These are phyloP conservation scores for Hymenoscyphus fraxineus DNA, from an alignment of 2,329 filamentous ascomycete species.

Conservation along the genomic window DNA sequence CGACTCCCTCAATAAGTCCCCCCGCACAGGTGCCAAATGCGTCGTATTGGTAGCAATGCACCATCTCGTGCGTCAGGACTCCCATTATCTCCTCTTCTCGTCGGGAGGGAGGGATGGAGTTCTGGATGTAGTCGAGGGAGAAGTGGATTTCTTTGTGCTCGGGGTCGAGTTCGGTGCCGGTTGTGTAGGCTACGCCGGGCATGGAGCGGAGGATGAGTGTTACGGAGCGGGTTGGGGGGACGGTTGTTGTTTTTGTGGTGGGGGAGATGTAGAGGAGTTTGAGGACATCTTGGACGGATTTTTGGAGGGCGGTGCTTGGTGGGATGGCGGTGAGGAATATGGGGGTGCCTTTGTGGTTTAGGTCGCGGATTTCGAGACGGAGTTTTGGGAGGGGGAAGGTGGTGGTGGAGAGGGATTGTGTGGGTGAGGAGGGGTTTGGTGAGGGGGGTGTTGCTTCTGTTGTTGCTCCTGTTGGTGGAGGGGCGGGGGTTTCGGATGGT, in stretches of 20 bases:
- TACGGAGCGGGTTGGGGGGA: conserved; percentile 72
- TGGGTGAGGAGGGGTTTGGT: conserved; percentile 1
- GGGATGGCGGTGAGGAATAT: conserved; percentile 67
- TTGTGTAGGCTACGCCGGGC: conserved; percentile 86
- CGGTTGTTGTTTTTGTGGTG: conserved; percentile 37
- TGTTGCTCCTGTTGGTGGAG: not conserved
- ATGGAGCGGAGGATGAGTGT: conserved; percentile 78
- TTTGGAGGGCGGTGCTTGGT: conserved; percentile 56
- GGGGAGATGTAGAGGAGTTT: conserved; percentile 63
- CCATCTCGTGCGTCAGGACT: conserved; percentile 86
- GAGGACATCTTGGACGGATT: conserved; percentile 65
- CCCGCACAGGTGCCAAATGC: conserved; percentile 59
- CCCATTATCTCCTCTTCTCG: conserved; percentile 68
- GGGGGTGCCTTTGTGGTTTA: conserved; percentile 55
- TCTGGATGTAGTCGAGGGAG: conserved; percentile 68
- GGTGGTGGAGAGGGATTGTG: conserved; percentile 1
- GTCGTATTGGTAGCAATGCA: conserved; percentile 90
- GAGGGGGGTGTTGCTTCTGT: not conserved
- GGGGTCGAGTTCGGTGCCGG: conserved; percentile 69
- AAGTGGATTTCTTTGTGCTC: conserved; percentile 95
- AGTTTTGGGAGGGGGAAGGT: conserved; percentile 50
- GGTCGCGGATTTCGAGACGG: conserved; percentile 56
- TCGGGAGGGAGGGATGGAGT: conserved; percentile 39
- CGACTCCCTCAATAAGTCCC: conserved; percentile 85
- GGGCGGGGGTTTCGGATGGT: conserved; percentile 4